Percentiles rank a stretch among this genome's conserved stretches.
phyloP scores from a whole-genome alignment of 352 stramenopile species.

The Globisporangium middletonii region DNA sequence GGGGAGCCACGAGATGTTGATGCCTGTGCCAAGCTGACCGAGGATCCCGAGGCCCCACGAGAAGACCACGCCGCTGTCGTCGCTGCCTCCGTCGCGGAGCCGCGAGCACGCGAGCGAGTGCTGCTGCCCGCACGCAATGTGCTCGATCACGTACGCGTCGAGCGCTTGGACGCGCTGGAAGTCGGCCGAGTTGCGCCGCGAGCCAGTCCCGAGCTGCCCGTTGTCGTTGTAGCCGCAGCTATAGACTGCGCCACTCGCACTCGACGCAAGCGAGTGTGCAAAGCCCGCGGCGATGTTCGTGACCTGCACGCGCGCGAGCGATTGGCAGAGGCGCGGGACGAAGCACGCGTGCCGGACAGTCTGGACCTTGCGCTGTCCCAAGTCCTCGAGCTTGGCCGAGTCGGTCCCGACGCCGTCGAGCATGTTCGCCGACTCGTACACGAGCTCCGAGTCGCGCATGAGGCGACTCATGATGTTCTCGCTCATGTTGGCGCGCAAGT shows the following conservation, averaged over 20 bases:
- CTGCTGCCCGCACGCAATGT: constrained; percentile 70
- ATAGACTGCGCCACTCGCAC: constrained; percentile 41
- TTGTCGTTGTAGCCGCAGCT: constrained; percentile 85
- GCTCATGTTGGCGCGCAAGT: constrained; percentile 24
- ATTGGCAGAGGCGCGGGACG: constrained; percentile 31
- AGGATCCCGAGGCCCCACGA: constrained; percentile 75
- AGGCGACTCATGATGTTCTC: constrained; percentile 56
- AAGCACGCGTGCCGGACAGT: constrained; percentile 52
- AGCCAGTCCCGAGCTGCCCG: constrained; percentile 62
- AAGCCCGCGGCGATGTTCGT: constrained; percentile 56
- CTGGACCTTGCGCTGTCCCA: constrained; percentile 37
- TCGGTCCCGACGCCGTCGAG: constrained; percentile 21
- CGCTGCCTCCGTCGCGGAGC: constrained; percentile 10
- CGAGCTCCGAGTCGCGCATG: constrained; percentile 56
- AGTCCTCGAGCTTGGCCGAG: constrained; percentile 13
- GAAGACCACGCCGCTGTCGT: constrained; percentile 38
- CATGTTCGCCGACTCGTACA: constrained; percentile 45
- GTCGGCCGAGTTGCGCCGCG: constrained; percentile 53
- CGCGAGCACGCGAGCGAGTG: constrained; percentile 63
- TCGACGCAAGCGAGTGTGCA: constrained; percentile 64
- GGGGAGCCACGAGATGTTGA: constrained; percentile 60
- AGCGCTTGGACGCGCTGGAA: constrained; percentile 51
- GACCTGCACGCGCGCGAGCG: constrained; percentile 42
- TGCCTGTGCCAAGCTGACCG: constrained; percentile 57
- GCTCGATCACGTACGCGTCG: constrained; percentile 39